Percentiles rank a stretch among this genome's conserved stretches.
Conservation (phyloP, 495 filamentous ascomycete species). For the Umbilicaria muhlenbergii region DNA sequence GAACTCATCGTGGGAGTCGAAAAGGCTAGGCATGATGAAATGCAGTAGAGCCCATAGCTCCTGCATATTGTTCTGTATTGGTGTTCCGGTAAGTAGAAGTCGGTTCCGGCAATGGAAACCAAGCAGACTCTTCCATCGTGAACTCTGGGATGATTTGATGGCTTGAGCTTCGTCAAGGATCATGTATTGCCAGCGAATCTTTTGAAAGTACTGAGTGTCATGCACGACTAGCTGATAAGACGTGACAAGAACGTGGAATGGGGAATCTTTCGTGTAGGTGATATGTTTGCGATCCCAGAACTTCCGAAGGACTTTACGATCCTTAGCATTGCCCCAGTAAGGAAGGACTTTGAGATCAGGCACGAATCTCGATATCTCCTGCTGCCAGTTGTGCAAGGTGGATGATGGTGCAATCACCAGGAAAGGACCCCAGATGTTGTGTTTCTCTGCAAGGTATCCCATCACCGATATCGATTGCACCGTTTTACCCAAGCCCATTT, state of each 20-base stretch:
- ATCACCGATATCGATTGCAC: conserved; percentile 98
- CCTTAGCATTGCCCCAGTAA: conserved; percentile 91
- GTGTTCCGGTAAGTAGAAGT: conserved; percentile 85
- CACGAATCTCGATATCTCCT: conserved; percentile 90
- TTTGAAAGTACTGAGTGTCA: conserved; percentile 93
- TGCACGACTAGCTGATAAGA: conserved; percentile 95
- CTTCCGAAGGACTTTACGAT: conserved; percentile 90
- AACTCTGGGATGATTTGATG: conserved; percentile 95
- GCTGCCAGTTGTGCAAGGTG: conserved; percentile 97
- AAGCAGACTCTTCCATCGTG: conserved; percentile 88
- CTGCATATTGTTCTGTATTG: conserved; percentile 99
- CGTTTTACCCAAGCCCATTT: conserved; percentile 99
- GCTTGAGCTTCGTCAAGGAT: conserved; percentile 96
- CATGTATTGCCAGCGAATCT: conserved; percentile 99
- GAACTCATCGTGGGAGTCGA: conserved; percentile 98
- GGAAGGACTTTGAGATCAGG: conserved; percentile 86
- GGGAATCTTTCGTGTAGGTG: conserved; percentile 80
- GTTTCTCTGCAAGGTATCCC: conserved; percentile 92
- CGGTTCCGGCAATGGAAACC: conserved; percentile 94
- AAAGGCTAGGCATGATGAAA: conserved; percentile 98
- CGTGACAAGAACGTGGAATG: conserved; percentile 91
- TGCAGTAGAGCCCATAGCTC: conserved; percentile 95
- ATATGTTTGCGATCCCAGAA: conserved; percentile 98
- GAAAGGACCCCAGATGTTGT: conserved; percentile 98
- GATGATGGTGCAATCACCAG: conserved; percentile 92